Base-by-base conservation (phyloP, 495 filamentous ascomycete species). In the Trichoderma erinaceum region DNA sequence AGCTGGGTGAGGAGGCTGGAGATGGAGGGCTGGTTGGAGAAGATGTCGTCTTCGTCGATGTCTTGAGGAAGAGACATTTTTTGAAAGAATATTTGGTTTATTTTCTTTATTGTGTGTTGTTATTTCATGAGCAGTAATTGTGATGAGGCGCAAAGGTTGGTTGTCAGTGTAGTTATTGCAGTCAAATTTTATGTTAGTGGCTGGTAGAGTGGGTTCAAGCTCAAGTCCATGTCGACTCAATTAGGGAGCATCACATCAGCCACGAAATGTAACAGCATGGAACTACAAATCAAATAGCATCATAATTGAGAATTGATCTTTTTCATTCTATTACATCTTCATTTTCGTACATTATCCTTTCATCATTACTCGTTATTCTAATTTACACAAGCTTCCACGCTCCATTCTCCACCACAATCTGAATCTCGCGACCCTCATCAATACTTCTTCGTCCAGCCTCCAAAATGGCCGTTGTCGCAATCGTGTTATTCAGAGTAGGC, bases 391-490 rank as follows among this genome's bases (percentile, higher is more conserved):
- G 77, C 69, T 83, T 86, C 89, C 91, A 93, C 44, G 79, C 75
- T 0, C 85, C 90, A 66, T 83, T 85, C 64, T 78, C 79, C 58
- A 85, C 73, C 73, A 82, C 81, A 75, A 97, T 93, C 73, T 84
- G 86, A 18, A 97, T 86, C 66, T 89, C 83, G 70, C 92, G 81
- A 63, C 83, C 84, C 81, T 97, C 91, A 76, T 97, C 91, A 69
- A 97, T 79, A 71, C 89, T 91, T 71, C 86, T 79, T 67, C 93
- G 82, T 0, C 93, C 93, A 3, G 93, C 93, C 73, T 97, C 87
- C 68, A 97, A 78, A 67, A 97, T 97, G 1, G 93, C 93, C 16
- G 90, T 92, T 0, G 93, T 97, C 23, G 90, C 92, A 74, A 97
- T 87, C 0, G 93, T 97, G 70, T 97, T 97, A 74, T 83, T 84